These are phyloP conservation scores for Boechera retrofracta DNA, from an alignment of 345 rosid species.

Conservation along the genomic window DNA sequence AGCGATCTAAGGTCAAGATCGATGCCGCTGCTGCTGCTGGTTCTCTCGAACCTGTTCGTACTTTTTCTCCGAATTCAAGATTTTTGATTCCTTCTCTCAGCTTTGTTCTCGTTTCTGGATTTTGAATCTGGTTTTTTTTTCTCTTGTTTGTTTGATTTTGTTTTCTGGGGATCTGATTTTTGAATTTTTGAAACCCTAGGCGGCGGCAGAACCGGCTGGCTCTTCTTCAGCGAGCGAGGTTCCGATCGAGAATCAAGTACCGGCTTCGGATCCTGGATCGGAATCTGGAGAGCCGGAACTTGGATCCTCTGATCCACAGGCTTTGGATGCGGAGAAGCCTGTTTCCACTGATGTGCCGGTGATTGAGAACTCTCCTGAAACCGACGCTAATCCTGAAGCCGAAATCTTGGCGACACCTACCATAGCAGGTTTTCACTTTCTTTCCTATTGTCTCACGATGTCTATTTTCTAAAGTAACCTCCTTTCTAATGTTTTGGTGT, in stretches of 20 bases:
- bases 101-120: neutral
- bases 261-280: constrained; percentile 59
- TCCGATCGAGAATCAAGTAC: constrained; percentile 48
- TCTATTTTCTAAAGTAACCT: constrained; percentile 2
- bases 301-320: constrained; percentile 71
- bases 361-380: constrained; percentile 55
- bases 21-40: constrained; percentile 20
- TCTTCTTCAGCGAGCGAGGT: constrained; percentile 62
- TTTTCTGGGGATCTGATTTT: constrained; percentile 28
- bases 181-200: constrained; percentile 48
- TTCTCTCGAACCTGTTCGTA: neutral
- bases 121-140: constrained; percentile 43
- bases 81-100: neutral
- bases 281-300: constrained; percentile 64
- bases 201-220: constrained; percentile 56
- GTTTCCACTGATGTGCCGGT: constrained; percentile 45
- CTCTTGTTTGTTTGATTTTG: neutral
- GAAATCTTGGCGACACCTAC: constrained; percentile 58
- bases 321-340: constrained; percentile 50
- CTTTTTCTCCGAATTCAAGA: neutral
- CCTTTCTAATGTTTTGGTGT: constrained; percentile 29
- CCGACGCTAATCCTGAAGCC: constrained; percentile 51
- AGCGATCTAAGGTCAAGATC: constrained; percentile 76
- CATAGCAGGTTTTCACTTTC: constrained; percentile 55
- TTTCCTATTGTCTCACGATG: constrained; percentile 41